Evolutionary conservation across 805 yeast genomes (phyloP).

Genomic region (Suhomyces vadensis): DNA sequence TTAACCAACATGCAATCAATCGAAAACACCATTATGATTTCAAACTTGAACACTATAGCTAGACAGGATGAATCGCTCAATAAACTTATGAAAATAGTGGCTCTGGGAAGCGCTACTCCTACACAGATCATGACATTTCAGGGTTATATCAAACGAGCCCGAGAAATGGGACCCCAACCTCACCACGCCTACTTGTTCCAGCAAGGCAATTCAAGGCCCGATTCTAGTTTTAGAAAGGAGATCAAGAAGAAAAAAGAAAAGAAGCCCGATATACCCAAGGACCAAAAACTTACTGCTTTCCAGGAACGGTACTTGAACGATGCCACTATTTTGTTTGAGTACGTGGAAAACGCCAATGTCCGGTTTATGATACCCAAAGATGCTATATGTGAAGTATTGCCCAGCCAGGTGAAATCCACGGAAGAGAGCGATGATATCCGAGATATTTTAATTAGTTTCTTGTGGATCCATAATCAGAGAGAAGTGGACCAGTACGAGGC

Average conservation of each 20-base stretch:
- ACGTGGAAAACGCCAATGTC: constrained; percentile 72
- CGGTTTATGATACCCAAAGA: constrained; percentile 77
- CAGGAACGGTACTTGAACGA: constrained; percentile 68
- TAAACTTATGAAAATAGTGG: constrained; percentile 79
- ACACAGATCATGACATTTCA: constrained; percentile 79
- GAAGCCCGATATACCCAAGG: constrained; percentile 31
- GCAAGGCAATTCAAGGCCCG: constrained; percentile 4
- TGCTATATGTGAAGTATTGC: constrained; percentile 63
- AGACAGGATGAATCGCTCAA: constrained; percentile 66
- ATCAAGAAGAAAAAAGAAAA: constrained; percentile 11
- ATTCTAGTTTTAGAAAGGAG: constrained; percentile 11
- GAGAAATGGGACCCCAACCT: constrained; percentile 64
- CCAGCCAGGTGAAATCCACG: constrained; percentile 12
- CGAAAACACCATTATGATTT: constrained; percentile 78
- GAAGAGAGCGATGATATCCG: constrained; percentile 20
- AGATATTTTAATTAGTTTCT: constrained; percentile 49
- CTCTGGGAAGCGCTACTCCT: constrained; percentile 73
- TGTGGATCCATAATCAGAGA: constrained; percentile 51
- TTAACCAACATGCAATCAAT: constrained; percentile 51
- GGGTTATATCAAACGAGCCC: constrained; percentile 74
- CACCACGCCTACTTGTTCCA: constrained; percentile 37
- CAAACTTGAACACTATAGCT: constrained; percentile 82
- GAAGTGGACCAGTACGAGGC: constrained; percentile 50
- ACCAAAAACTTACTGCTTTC: constrained; percentile 68
- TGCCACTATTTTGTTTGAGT: constrained; percentile 83